phyloP scores from a whole-genome alignment of 768 basidiomycete genomes.

The Botryobasidium botryosum region DNA sequence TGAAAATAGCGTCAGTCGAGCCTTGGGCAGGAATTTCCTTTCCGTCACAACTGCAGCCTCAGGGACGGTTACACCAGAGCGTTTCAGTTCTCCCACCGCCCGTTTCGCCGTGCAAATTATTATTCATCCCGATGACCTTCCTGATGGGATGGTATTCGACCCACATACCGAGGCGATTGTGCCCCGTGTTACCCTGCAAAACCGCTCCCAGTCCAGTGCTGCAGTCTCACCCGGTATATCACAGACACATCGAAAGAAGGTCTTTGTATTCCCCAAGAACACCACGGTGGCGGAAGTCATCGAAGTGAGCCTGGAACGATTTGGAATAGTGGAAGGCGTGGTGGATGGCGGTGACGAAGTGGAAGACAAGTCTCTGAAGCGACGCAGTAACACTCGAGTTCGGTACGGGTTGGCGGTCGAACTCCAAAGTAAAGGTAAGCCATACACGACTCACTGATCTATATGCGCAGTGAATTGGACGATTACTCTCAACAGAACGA shows the following conservation, averaged over 20 bases:
- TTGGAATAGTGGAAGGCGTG: conserved; percentile 92
- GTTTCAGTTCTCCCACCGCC: conserved; percentile 68
- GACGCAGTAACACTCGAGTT: conserved; percentile 56
- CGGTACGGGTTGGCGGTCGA: conserved; percentile 58
- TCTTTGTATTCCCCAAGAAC: conserved; percentile 87
- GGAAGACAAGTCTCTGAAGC: conserved; percentile 77
- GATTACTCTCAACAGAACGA: conserved; percentile 39
- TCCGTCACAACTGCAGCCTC: neutral
- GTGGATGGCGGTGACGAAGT: conserved; percentile 98
- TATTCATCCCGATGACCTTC: conserved; percentile 80
- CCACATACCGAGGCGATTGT: conserved; percentile 85
- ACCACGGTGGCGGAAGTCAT: conserved; percentile 94
- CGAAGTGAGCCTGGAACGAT: conserved; percentile 78
- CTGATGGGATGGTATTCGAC: conserved; percentile 91
- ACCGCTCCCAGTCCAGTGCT: conserved; percentile 28
- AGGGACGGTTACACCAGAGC: conserved; percentile 39
- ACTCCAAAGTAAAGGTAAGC: conserved; percentile 40
- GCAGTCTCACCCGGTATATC: conserved; percentile 37
- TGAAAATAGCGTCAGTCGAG: no score
- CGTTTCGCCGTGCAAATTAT: conserved; percentile 75
- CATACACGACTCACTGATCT: conserved; percentile 1
- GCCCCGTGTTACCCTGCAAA: conserved; percentile 56
- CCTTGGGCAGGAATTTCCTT: neutral
- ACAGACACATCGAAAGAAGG: conserved; percentile 49
- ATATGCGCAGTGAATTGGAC: neutral